phyloP scores from a whole-genome alignment of 164 flowering plant species.

The Chloranthus sessilifolius region DNA sequence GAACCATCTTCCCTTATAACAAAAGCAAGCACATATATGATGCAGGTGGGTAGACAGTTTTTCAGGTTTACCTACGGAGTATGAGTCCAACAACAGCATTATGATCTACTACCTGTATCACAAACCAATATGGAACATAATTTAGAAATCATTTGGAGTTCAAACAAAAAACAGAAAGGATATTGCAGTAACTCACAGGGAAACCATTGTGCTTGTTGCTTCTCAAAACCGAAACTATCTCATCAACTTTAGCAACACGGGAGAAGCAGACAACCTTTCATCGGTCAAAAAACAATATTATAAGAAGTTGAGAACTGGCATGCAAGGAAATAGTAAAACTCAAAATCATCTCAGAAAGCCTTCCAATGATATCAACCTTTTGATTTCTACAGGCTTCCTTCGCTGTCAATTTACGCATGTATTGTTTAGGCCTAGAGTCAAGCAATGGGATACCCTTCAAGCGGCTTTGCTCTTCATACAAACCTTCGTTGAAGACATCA shows the following conservation, averaged over 20 bases:
- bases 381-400: conserved; percentile 79
- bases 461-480: conserved; percentile 89
- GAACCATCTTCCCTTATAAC: background rate
- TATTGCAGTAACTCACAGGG: conserved; percentile 53
- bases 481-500: conserved; percentile 93
- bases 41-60: background rate
- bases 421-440: conserved; percentile 83
- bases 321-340: background rate
- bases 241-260: conserved; percentile 83
- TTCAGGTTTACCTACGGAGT: conserved; percentile 71
- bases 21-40: too few relatives aligned
- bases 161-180: background rate
- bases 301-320: conserved; percentile 7
- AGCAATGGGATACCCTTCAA: conserved; percentile 82
- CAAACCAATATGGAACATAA: conserved; percentile 7
- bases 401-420: conserved; percentile 85
- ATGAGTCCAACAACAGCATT: conserved; percentile 84
- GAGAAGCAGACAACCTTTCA: conserved; percentile 75
- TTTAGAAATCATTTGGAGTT: background rate
- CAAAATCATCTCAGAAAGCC: background rate
- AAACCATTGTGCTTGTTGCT: conserved; percentile 85
- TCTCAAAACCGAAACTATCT: conserved; percentile 58
- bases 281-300: conserved; percentile 8
- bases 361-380: conserved; percentile 42
- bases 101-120: conserved; percentile 75